Conservation (phyloP, 2,329 filamentous ascomycete genomes). For the Neurospora crassa region DNA sequence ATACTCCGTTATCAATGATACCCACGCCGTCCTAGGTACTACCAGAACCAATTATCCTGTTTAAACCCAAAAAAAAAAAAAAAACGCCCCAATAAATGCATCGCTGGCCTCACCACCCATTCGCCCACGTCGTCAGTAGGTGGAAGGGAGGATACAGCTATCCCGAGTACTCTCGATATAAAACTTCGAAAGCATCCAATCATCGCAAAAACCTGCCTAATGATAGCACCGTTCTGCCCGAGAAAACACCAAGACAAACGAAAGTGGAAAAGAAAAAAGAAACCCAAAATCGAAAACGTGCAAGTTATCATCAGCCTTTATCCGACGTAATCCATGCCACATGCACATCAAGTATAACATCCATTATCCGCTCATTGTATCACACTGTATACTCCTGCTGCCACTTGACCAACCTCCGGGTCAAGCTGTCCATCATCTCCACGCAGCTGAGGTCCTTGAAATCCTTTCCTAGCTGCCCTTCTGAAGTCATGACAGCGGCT, state of each 20-base stretch:
- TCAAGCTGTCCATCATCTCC: slow-evolving; percentile 87
- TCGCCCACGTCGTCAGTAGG: neutral
- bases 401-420: slow-evolving; percentile 73
- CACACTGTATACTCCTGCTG: slow-evolving; percentile 55
- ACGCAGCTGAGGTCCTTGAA: slow-evolving; percentile 70
- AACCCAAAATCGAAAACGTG: neutral
- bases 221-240: neutral
- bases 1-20: neutral
- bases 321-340: neutral
- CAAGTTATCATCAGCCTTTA: neutral
- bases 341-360: neutral
- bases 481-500: slow-evolving; percentile 11
- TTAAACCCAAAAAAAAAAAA: neutral
- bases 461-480: slow-evolving; percentile 31
- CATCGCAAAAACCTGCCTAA: neutral
- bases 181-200: neutral
- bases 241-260: neutral
- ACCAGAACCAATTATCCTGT: neutral
- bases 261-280: neutral
- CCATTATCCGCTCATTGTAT: slow-evolving; percentile 3
- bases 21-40: neutral
- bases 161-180: neutral
- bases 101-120: neutral
- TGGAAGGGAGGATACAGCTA: neutral
- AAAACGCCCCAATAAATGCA: neutral